These are phyloP conservation scores for Ustilago bromivora DNA, from an alignment of 1,284 basidiomycete genomes.

Conservation along the genomic window DNA sequence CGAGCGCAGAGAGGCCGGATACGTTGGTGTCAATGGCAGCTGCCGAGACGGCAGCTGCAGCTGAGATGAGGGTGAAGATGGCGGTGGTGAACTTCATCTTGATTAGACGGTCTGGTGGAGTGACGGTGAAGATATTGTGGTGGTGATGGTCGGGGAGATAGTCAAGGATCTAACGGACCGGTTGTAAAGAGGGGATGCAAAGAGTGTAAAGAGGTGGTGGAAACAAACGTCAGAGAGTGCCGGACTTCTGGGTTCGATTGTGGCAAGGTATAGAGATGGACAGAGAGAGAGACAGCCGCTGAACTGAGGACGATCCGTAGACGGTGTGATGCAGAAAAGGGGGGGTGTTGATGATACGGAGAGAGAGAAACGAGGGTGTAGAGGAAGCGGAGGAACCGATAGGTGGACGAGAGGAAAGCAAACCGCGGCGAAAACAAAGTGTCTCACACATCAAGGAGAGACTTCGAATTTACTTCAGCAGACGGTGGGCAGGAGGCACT, in stretches of 20 bases:
- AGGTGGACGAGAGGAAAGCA: not conserved
- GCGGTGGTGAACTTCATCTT: constrained; percentile 59
- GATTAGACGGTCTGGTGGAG: not conserved
- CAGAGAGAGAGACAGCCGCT: not conserved
- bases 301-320: not conserved
- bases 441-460: not conserved
- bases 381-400: constrained; percentile 7
- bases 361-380: not conserved
- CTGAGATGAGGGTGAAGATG: constrained; percentile 36
- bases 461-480: not conserved
- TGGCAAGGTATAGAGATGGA: not conserved
- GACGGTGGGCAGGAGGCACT: not conserved
- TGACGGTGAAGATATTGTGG: constrained; percentile 8
- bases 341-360: not conserved
- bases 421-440: not conserved
- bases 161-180: not conserved
- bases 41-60: constrained; percentile 33
- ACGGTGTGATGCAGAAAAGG: not conserved
- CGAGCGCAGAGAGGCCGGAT: constrained; percentile 45
- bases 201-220: constrained; percentile 6
- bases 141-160: not conserved
- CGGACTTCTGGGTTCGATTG: constrained; percentile 17
- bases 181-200: constrained; percentile 4
- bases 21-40: constrained; percentile 48
- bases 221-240: constrained; percentile 12